These are phyloP conservation scores for Spathaspora passalidarum DNA, from an alignment of 805 yeast genomes.

Conservation along the genomic window DNA sequence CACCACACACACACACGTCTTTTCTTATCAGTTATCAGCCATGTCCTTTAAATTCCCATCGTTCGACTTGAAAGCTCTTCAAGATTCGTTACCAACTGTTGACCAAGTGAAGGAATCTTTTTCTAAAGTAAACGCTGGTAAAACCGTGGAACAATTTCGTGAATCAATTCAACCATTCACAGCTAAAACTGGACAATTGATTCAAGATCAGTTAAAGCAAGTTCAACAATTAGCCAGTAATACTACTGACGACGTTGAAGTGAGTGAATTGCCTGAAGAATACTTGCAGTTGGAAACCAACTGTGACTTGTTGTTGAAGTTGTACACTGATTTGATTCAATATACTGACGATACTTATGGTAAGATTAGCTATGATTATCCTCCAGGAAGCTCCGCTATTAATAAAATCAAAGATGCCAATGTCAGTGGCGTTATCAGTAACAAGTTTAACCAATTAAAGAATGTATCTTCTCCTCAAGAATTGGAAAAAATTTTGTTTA, in stretches of 20 bases:
- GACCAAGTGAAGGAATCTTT: constrained; percentile 32
- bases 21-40: neutral
- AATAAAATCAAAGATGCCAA: constrained; percentile 63
- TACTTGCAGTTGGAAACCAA: constrained; percentile 65
- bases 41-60: constrained; percentile 41
- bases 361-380: constrained; percentile 77
- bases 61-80: constrained; percentile 36
- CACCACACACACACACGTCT: constrained; percentile 1
- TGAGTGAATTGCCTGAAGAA: constrained; percentile 71
- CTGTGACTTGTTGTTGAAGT: constrained; percentile 60
- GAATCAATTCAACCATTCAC: constrained; percentile 51
- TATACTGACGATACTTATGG: constrained; percentile 56
- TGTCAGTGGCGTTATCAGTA: constrained; percentile 55
- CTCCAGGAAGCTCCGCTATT: constrained; percentile 54
- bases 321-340: constrained; percentile 50
- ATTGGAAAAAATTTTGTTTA: constrained; percentile 52
- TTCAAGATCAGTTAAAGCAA: constrained; percentile 61
- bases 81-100: constrained; percentile 40
- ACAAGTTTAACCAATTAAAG: constrained; percentile 56
- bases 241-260: constrained; percentile 47
- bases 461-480: constrained; percentile 66
- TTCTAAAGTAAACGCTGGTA: constrained; percentile 34
- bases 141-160: constrained; percentile 44
- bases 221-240: constrained; percentile 38
- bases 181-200: constrained; percentile 54